Base-by-base conservation (phyloP, 257 asterid species). In the Striga asiatica region DNA sequence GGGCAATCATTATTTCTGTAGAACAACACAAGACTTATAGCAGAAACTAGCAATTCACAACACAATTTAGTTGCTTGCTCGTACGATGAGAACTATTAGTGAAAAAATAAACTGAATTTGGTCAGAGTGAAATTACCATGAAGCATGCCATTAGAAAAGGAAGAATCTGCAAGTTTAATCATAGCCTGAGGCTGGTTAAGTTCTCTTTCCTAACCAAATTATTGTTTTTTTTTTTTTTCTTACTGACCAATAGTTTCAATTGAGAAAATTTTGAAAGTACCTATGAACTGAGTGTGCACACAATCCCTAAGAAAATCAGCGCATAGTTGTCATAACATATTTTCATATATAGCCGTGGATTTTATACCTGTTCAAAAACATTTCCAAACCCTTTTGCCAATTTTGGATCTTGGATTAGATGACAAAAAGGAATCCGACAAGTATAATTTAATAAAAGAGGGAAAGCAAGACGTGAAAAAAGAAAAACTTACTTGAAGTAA, bases 1-100 rank as follows among this genome's bases (percentile, higher is more conserved):
- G 77, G 25, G 48, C 72, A 69, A 83, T 71, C 96, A 83, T n/a
- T n/a, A n/a, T 83, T 50, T 22, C 88, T 83, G 61, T 20, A 41
- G 64, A 54, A 49, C 42, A 64, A 34, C 6, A 41, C 14, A 54
- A 20, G n/a, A 12, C 14, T 28, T 24, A 34, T 34, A 65, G 3
- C 3, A 5, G 23, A 7, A 7, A 20, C 22, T 3, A 5, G 25
- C 22, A 20, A 29, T 14, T 28, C 23, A 50, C 23, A n/a, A 6
- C 56, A 50, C 55, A 45, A 34, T 47, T 17, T 35, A 29, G 43
- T 58, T 17, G 34, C 43, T 31, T 17, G 53, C 51, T 16, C 43
- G 12, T 45, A 55, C 25, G 23, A 28, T 50, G 17, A 16, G 50
- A 60, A n/a, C n/a, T n/a, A n/a, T n/a, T n/a, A n/a, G n/a, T n/a